A percentile compares a stretch with the other conserved stretches of the same genome.
Evolutionary conservation across 2,329 filamentous ascomycete genomes (phyloP).

Genomic region (Cordyceps cicadae): DNA sequence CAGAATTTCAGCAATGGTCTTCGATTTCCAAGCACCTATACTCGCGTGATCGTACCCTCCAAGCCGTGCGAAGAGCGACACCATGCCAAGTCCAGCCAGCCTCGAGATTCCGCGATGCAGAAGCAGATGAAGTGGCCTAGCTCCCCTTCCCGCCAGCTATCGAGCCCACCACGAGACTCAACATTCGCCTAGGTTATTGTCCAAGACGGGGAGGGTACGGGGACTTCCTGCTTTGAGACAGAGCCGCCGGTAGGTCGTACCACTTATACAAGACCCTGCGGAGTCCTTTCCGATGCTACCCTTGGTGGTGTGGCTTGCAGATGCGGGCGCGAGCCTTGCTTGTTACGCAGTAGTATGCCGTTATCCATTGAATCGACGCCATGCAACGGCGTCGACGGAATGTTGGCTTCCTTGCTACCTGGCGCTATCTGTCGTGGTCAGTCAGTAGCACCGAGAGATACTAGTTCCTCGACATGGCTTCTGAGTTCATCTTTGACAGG

Average conservation of each 20-base stretch:
- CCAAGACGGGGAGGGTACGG: neutral
- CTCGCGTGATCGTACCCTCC: too few relatives aligned
- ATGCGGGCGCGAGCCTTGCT: neutral
- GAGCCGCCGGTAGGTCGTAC: neutral
- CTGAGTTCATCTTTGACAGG: conserved; percentile 15
- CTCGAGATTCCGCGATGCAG: too few relatives aligned
- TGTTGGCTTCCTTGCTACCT: too few relatives aligned
- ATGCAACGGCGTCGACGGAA: neutral
- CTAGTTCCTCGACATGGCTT: conserved; percentile 16
- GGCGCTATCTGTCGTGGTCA: neutral
- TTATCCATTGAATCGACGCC: neutral
- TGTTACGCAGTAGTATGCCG: too few relatives aligned
- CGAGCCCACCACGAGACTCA: neutral
- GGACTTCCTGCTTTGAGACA: neutral
- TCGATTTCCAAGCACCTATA: too few relatives aligned
- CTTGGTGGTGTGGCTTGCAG: neutral
- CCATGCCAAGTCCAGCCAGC: too few relatives aligned
- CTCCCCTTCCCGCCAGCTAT: neutral
- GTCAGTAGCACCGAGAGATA: neutral
- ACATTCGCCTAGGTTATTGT: neutral
- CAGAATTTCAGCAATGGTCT: too few relatives aligned
- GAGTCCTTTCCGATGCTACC: neutral
- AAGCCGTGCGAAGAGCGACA: too few relatives aligned
- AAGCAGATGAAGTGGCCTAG: too few relatives aligned
- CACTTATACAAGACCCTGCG: neutral